Percentiles rank a stretch among this genome's conserved stretches.
Conservation (phyloP, 2,329 filamentous ascomycete species). For the Colletotrichum limetticola region DNA sequence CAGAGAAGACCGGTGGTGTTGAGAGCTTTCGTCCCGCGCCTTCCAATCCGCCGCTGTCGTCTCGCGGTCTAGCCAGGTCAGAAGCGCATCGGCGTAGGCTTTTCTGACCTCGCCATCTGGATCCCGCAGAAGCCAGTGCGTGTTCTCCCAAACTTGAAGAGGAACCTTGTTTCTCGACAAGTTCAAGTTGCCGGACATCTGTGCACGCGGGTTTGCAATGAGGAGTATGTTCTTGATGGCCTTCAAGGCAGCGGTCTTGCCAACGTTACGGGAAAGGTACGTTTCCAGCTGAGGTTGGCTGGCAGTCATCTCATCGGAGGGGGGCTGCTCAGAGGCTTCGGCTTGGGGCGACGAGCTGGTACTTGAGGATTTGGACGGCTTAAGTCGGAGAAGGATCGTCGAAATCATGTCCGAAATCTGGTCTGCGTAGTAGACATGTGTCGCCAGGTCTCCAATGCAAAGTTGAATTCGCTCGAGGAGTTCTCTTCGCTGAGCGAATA, state of each 20-base stretch:
- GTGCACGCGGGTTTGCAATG: conserved; percentile 78
- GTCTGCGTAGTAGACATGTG: conserved; percentile 96
- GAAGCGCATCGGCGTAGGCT: conserved; percentile 85
- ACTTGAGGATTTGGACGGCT: conserved; percentile 65
- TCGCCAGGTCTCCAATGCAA: conserved; percentile 91
- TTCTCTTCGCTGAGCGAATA: conserved; percentile 66
- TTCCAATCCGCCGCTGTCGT: conserved; percentile 74
- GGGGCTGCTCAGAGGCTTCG: conserved; percentile 56
- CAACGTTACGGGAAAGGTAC: conserved; percentile 63
- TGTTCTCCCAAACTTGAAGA: conserved; percentile 93
- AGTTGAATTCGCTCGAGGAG: conserved; percentile 74
- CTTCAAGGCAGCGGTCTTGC: conserved; percentile 75
- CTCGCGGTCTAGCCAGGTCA: conserved; percentile 88
- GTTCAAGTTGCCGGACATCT: conserved; percentile 66
- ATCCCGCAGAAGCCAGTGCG: conserved; percentile 90
- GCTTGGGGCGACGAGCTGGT: conserved; percentile 54
- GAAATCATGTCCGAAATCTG: conserved; percentile 95
- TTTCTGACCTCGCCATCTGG: conserved; percentile 80
- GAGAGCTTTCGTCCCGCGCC: conserved; percentile 66
- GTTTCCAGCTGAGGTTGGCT: conserved; percentile 59
- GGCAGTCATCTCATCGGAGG: conserved; percentile 44
- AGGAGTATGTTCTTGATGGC: conserved; percentile 85
- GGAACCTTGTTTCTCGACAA: conserved; percentile 81
- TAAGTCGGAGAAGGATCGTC: conserved; percentile 81
- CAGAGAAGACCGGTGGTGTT: conserved; percentile 54